Conservation (phyloP, 1,284 basidiomycete species). For the Cryptococcus floricola region DNA sequence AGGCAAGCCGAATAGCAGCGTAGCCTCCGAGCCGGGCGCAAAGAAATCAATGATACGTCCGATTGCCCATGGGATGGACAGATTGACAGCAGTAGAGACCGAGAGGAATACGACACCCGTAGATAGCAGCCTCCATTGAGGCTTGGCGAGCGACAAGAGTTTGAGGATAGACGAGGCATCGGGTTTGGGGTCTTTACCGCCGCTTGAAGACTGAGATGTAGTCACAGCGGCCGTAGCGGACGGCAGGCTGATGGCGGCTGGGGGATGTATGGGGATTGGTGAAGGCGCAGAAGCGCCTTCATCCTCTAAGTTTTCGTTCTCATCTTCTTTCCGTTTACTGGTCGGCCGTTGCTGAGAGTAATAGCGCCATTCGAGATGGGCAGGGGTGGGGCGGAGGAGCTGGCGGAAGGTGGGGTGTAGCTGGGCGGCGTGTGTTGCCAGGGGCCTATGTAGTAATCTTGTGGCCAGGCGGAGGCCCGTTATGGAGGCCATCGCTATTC, state of each 20-base stretch:
- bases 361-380: neutral
- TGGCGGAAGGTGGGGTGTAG: neutral
- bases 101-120: conserved; percentile 36
- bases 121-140: conserved; percentile 41
- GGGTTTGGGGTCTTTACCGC: conserved; percentile 24
- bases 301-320: neutral
- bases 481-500: neutral
- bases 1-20: conserved; percentile 40
- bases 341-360: neutral
- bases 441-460: neutral
- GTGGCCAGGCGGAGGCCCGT: neutral
- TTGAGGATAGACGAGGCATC: conserved; percentile 41
- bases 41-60: conserved; percentile 48
- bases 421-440: neutral
- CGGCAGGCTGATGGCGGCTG: conserved; percentile 13
- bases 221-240: conserved; percentile 14
- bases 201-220: neutral
- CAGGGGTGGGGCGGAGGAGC: conserved; percentile 4
- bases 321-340: neutral
- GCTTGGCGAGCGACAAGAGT: conserved; percentile 40
- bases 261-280: conserved; percentile 17
- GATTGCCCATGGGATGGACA: conserved; percentile 43
- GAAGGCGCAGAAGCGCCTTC: conserved; percentile 9
- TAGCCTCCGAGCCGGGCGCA: conserved; percentile 41
- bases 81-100: conserved; percentile 41